Evolutionary conservation across 1,284 basidiomycete species (phyloP), one percentile per base, ranked within the genome.

Genomic region (Pascua guehoae): DNA sequence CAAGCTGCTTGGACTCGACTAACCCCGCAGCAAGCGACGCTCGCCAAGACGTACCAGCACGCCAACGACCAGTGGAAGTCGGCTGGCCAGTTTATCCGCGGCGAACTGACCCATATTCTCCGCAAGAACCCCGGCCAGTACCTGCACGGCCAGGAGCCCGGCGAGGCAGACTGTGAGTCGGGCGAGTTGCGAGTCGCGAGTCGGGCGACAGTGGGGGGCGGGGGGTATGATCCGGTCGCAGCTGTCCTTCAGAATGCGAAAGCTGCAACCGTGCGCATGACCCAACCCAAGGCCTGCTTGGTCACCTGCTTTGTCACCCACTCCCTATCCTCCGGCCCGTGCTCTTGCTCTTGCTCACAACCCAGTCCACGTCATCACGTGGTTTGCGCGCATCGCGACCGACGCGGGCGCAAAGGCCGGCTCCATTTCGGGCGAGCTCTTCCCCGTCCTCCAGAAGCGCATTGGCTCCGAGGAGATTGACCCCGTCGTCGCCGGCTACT

Each of bases 331-430:
- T n/a, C n/a, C n/a, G n/a, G n/a, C n/a, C n/a, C n/a, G n/a, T n/a
- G n/a, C n/a, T n/a, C 38, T 24, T 18, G 5, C 37, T 47, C 36
- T 24, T n/a, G 47, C 57, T 48, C 15, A 44, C 48, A 9, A n/a
- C n/a, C 16, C 45, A 75, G 73, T 68, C 69, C 74, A 76, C 64
- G 53, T 74, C 54, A 71, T 75, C 67, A 72, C 72, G 38, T 76
- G 74, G 74, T 65, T 76, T 36, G 68, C 74, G 12, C 59, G 74
- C 39, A 70, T 62, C 46, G 63, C 71, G 49, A 68, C 70, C 49
- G 66, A 72, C 50, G 62, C 71, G 10, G 71, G 73, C 41, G 67
- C 66, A 5, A 63, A 68, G 41, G 70, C 68, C 38, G 64, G 63
- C 11, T 58, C 66, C 12, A 48, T 61, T 12, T 52, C 64, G 12